Evolutionary conservation across 2,329 filamentous ascomycete genomes (phyloP).

Genomic region (Setomelanomma holmii): DNA sequence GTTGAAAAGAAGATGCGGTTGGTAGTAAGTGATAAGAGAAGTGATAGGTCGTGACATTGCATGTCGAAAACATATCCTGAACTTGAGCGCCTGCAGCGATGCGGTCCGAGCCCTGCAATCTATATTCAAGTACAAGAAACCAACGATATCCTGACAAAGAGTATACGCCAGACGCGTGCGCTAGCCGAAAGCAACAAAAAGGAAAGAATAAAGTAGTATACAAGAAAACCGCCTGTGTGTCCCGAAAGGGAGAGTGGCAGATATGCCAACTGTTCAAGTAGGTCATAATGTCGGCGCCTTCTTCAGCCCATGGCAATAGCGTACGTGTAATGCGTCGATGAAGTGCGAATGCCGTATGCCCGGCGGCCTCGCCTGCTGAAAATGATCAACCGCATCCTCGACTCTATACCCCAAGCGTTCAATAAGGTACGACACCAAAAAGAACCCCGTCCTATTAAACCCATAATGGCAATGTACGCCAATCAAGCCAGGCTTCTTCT

Average conservation of each 20-base stretch:
- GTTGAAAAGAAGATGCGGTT: too few species aligned
- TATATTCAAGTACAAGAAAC: too few species aligned
- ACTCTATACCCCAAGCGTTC: slow-evolving; percentile 76
- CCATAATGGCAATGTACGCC: slow-evolving; percentile 96
- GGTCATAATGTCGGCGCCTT: slow-evolving; percentile 41
- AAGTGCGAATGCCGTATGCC: slow-evolving; percentile 93
- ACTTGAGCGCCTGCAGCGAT: too few species aligned
- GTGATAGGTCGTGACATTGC: too few species aligned
- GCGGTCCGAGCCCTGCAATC: too few species aligned
- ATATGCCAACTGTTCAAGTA: too few species aligned
- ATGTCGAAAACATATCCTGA: too few species aligned
- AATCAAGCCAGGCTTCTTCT: slow-evolving; percentile 57
- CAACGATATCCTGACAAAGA: neutral
- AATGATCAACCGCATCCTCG: slow-evolving; percentile 79
- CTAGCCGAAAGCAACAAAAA: neutral
- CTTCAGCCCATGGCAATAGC: slow-evolving; percentile 67
- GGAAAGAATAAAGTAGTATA: slow-evolving; percentile 7
- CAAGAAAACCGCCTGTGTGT: slow-evolving; percentile 1
- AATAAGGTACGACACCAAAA: slow-evolving; percentile 89
- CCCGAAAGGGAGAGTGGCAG: too few species aligned
- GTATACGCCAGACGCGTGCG: neutral
- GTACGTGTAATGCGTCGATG: slow-evolving; percentile 79
- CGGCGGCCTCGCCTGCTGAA: slow-evolving; percentile 74
- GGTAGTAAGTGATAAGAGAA: too few species aligned
- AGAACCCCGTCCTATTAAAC: slow-evolving; percentile 92